Evolutionary conservation across 192 early-diverging fungal genomes (phyloP), one percentile per base, ranked within the genome.

Genomic region (Rhizoclosmatium sp.): DNA sequence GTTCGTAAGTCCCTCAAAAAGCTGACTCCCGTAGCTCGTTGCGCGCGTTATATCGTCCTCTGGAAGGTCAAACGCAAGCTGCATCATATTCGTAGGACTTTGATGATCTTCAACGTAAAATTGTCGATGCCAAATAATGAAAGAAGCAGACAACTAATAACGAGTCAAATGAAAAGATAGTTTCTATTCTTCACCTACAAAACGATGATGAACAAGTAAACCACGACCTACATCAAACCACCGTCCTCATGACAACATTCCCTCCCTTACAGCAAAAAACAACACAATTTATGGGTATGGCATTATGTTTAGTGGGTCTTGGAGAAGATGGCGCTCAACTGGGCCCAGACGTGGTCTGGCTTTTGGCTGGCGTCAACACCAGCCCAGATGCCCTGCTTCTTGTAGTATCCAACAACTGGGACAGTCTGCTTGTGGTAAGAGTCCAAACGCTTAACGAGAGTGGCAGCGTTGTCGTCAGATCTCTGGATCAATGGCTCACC

Each of bases 401-500:
- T 92, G 88, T 99, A 99, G 90, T 99, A 99, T 9, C 84, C 86
- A 40, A 85, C 89, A 47, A 91, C 90, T 40, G 90, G 90, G 49
- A 80, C 83, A 9, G 90, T 91, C 78, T 82, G 82, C 81, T 89
- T 87, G 81, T 90, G 87, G 83, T 91, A 91, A 42, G 93, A 87
- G 4, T 83, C 90, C 66, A 99, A 89, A 80, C 98, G 94, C 92
- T 97, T 98, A 72, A 86, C 91, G 75, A 99, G 91, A 7, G 97
- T 94, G 40, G 88, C 92, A 76, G 92, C 96, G 83, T 98, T 99
- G 85, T 99, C 98, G 84, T 99, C 98, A 2, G 96, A 95, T 66
- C 98, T 92, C 84, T 97, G 96, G 75, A 98, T 93, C 65, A 99
- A 89, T 62, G 98, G 96, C 89, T 99, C 98, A 70, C 97, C 96